Conservation (phyloP, 2,329 filamentous ascomycete species). For the Alternaria panax region DNA sequence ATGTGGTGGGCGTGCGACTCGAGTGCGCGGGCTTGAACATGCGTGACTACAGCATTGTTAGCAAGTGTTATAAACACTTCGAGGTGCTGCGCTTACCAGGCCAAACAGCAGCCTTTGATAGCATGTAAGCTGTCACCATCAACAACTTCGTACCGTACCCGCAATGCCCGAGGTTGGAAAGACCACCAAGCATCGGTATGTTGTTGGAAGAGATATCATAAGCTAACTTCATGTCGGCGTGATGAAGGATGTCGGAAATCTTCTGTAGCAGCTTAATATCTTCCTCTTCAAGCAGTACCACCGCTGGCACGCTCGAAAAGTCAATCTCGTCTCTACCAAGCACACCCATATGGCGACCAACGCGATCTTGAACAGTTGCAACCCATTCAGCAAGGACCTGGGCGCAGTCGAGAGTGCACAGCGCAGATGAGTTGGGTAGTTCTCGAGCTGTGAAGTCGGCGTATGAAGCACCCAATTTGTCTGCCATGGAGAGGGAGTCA, state of each 20-base stretch:
- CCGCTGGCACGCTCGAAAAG: constrained; percentile 78
- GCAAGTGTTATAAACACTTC: constrained; percentile 12
- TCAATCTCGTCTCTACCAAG: constrained; percentile 85
- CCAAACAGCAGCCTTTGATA: constrained; percentile 91
- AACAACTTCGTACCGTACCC: constrained; percentile 88
- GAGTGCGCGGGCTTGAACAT: constrained; percentile 71
- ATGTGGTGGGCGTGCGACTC: constrained; percentile 70
- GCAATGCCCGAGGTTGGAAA: constrained; percentile 65
- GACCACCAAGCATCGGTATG: constrained; percentile 58
- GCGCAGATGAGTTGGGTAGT: constrained; percentile 85
- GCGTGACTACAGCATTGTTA: constrained; percentile 62
- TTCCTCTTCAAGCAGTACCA: constrained; percentile 91
- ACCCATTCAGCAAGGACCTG: constrained; percentile 96
- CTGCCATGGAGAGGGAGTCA: constrained; percentile 87
- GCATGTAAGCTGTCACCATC: constrained; percentile 82
- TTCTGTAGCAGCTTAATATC: constrained; percentile 86
- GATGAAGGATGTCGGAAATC: constrained; percentile 78
- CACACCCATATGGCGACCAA: constrained; percentile 87
- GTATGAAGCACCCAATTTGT: constrained; percentile 84
- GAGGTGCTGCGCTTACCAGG: constrained; percentile 69
- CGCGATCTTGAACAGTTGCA: constrained; percentile 88
- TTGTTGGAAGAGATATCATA: constrained; percentile 58
- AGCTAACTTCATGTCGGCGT: constrained; percentile 80
- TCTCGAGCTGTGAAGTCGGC: constrained; percentile 84
- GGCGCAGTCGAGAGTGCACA: constrained; percentile 93